phyloP scores from a whole-genome alignment of 371 early-diverging fungal species.

The Circinella umbellata region DNA sequence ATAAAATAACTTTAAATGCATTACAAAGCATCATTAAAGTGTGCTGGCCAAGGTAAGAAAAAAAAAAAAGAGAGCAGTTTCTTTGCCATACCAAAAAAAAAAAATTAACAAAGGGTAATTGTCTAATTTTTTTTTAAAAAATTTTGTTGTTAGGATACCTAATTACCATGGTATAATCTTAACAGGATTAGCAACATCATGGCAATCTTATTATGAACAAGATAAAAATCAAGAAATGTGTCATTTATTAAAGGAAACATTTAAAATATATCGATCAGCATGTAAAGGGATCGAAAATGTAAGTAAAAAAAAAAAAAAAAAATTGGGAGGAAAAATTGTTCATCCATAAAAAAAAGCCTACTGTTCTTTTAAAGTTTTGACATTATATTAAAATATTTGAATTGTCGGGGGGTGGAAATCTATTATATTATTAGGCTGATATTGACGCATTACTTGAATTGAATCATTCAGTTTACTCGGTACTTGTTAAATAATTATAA shows the following conservation, averaged over 20 bases:
- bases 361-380: too few relatives aligned
- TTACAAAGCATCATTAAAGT: slow-evolving; percentile 27
- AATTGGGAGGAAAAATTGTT: too few relatives aligned
- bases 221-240: slow-evolving; percentile 18
- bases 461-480: not conserved
- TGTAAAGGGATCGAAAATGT: slow-evolving; percentile 12
- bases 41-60: slow-evolving; percentile 46
- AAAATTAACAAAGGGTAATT: not conserved
- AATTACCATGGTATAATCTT: slow-evolving; percentile 28
- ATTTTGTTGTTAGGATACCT: slow-evolving; percentile 22
- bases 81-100: not conserved
- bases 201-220: slow-evolving; percentile 24
- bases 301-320: not conserved
- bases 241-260: slow-evolving; percentile 16
- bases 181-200: slow-evolving; percentile 29
- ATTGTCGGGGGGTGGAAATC: too few relatives aligned
- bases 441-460: slow-evolving; percentile 6
- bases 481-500: not conserved
- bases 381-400: too few relatives aligned
- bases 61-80: not conserved
- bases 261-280: slow-evolving; percentile 1
- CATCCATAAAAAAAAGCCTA: too few relatives aligned
- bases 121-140: too few relatives aligned
- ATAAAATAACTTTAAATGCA: slow-evolving; percentile 20
- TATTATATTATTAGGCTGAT: slow-evolving; percentile 4